A percentile compares a stretch with the other conserved stretches of the same genome.
These are phyloP conservation scores for Narthecium ossifragum DNA, from an alignment of 106 monocot species.

Conservation along the genomic window DNA sequence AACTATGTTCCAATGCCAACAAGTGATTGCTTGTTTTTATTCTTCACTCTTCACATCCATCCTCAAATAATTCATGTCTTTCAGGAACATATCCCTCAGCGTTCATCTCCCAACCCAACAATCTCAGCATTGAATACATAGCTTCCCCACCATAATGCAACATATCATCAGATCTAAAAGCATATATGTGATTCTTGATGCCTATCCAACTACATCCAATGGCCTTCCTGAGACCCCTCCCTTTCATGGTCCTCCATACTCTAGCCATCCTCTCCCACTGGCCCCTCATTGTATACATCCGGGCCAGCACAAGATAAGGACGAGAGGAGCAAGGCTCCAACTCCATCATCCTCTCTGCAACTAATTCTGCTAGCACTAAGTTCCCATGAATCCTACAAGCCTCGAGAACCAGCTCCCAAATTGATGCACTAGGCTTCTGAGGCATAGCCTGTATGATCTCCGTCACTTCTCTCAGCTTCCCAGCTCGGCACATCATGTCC, in stretches of 20 bases:
- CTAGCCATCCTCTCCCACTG: slow-evolving; percentile 69
- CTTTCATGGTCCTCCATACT: slow-evolving; percentile 41
- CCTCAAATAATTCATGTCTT: slow-evolving; percentile 9
- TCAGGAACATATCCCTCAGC: slow-evolving; percentile 17
- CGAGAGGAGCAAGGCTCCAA: slow-evolving; percentile 22
- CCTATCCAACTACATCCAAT: slow-evolving; percentile 55
- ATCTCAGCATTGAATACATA: slow-evolving; percentile 30
- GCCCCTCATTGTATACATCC: slow-evolving; percentile 38
- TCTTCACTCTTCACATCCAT: neutral
- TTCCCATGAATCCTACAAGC: slow-evolving; percentile 32
- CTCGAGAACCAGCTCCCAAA: slow-evolving; percentile 47
- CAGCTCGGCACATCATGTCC: slow-evolving; percentile 55
- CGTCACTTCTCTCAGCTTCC: slow-evolving; percentile 42
- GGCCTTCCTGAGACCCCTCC: slow-evolving; percentile 35
- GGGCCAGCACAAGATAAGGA: slow-evolving; percentile 43
- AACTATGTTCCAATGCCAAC: too few relatives aligned
- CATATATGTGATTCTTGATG: slow-evolving; percentile 30
- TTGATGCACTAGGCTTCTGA: slow-evolving; percentile 10
- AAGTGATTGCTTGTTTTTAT: neutral
- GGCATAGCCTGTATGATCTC: slow-evolving; percentile 35
- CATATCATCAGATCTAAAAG: slow-evolving; percentile 33
- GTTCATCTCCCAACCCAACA: slow-evolving; percentile 42
- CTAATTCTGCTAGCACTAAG: slow-evolving; percentile 28
- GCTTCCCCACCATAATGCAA: slow-evolving; percentile 52
- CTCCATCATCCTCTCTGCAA: slow-evolving; percentile 43